Percentiles rank a stretch among this genome's conserved stretches.
phyloP scores from a whole-genome alignment of 1,284 basidiomycete genomes.

The Marasmius fiardii region DNA sequence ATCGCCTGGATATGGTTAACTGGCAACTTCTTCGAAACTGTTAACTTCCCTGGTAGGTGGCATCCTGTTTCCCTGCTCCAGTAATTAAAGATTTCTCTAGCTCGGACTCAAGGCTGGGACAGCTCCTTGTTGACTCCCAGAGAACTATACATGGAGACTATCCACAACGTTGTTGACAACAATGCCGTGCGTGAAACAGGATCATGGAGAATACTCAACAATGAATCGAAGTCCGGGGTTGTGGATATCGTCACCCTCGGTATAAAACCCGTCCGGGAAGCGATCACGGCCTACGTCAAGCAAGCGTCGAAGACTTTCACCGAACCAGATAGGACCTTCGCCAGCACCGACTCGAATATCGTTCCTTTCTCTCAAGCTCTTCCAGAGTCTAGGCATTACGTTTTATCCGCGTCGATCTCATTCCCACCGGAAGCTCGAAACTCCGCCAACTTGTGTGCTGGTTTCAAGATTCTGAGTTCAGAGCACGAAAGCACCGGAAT shows the following conservation, averaged over 20 bases:
- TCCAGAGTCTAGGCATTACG: not conserved
- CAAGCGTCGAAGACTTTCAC: not conserved
- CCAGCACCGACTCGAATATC: not conserved
- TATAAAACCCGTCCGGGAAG: not conserved
- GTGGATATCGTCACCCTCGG: not conserved
- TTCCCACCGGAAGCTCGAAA: not conserved
- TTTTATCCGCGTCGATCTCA: not conserved
- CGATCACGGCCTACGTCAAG: not conserved
- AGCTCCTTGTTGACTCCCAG: not conserved
- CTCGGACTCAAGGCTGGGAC: not conserved
- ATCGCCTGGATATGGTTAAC: not conserved
- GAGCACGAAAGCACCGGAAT: not conserved
- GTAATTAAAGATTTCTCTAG: not conserved
- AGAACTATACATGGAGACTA: not conserved
- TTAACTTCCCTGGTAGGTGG: not conserved
- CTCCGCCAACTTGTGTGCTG: not conserved
- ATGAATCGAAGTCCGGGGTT: not conserved
- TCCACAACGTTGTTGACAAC: not conserved
- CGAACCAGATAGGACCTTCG: not conserved
- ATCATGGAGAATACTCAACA: not conserved
- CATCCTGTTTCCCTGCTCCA: not conserved
- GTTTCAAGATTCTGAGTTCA: not conserved
- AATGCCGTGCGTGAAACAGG: not conserved
- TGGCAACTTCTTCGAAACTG: not conserved
- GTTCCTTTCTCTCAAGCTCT: not conserved